A percentile compares a stretch with the other conserved stretches of the same genome.
Conservation (phyloP, 2,329 filamentous ascomycete genomes). For the Colletotrichum scovillei region DNA sequence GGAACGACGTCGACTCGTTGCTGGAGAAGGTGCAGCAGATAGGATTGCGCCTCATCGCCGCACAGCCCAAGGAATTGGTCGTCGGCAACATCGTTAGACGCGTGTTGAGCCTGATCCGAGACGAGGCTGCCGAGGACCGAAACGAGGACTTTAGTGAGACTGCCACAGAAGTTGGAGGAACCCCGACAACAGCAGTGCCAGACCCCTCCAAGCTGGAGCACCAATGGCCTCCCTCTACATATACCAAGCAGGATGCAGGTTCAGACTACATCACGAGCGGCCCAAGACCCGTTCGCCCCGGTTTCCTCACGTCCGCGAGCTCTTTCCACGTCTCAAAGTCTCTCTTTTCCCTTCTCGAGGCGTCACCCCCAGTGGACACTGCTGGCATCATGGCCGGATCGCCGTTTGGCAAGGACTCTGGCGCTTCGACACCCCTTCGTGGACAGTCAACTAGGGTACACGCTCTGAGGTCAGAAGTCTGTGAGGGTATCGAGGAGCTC, state of each 20-base stretch:
- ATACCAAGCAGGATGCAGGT: constrained; percentile 48
- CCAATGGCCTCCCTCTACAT: constrained; percentile 46
- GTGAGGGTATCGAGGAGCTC: constrained; percentile 94
- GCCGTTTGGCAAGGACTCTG: constrained; percentile 57
- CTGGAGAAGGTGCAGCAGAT: constrained; percentile 83
- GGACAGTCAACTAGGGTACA: constrained; percentile 61
- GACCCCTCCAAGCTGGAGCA: constrained; percentile 43
- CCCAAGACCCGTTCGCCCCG: constrained; percentile 59
- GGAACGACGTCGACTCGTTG: constrained; percentile 80
- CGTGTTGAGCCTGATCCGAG: constrained; percentile 89
- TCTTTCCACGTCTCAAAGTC: constrained; percentile 78
- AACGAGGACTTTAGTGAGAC: constrained; percentile 71
- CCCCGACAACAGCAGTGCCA: constrained; percentile 53
- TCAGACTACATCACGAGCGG: constrained; percentile 36
- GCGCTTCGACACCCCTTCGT: constrained; percentile 61
- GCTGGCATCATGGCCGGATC: constrained; percentile 52
- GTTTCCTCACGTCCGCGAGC: constrained; percentile 70
- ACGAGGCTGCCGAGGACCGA: constrained; percentile 86
- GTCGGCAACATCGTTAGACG: constrained; percentile 95
- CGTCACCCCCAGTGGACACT: constrained; percentile 64
- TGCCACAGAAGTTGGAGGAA: constrained; percentile 57
- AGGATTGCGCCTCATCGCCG: constrained; percentile 81
- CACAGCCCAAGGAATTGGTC: constrained; percentile 90
- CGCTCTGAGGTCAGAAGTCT: constrained; percentile 88
- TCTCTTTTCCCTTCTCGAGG: constrained; percentile 89